Base-by-base conservation (phyloP, 768 basidiomycete species). In the Pleurotus pulmonarius region DNA sequence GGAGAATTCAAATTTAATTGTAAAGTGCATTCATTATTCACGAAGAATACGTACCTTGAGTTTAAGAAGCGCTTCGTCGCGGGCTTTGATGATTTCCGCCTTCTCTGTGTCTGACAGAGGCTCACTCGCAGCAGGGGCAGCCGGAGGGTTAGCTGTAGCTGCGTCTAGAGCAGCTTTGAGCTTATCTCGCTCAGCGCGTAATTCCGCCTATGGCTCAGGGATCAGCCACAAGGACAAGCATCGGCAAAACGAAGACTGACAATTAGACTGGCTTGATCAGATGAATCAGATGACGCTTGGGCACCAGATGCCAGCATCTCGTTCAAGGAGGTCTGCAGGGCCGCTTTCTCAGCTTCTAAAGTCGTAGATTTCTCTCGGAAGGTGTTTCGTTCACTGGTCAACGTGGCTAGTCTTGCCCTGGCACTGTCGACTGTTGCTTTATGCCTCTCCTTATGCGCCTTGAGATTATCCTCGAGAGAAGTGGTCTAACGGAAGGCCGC, bases 131-230 rank as follows among this genome's bases (percentile, higher is more conserved):
- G 65, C 49, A 9, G 69, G 58, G 3, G 59, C 22, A 3, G 73
- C 57, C 1, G 71, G 26, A n/a, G 69, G 55, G 37, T 58, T 65
- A 37, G 15, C 24, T 11, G 51, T 53, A 25, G 51, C 51, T 5
- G 51, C 34, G 39, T 53, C 39, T 20, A 53, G 39, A 41, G 51
- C 64, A 84, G 88, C 64, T 88, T 87, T 0, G 75, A 91, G 69
- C 49, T 72, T 76, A 63, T 89, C 87, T 49, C 83, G 76, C 67
- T 92, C 85, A 44, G 78, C 75, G 54, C 69, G 75, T 24, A 90
- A 67, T 46, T 75, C 60, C 51, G 78, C 72, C 87, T 90, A 39
- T 5, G 60, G 38, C 15, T 34, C 9, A 34, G 8, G 8, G 11
- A 9, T 34, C 29, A 34, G 29, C 29, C 29, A 34, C 29, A 34